phyloP scores from a whole-genome alignment of 2,329 filamentous ascomycete species.

The Nigrospora sphaerica region DNA sequence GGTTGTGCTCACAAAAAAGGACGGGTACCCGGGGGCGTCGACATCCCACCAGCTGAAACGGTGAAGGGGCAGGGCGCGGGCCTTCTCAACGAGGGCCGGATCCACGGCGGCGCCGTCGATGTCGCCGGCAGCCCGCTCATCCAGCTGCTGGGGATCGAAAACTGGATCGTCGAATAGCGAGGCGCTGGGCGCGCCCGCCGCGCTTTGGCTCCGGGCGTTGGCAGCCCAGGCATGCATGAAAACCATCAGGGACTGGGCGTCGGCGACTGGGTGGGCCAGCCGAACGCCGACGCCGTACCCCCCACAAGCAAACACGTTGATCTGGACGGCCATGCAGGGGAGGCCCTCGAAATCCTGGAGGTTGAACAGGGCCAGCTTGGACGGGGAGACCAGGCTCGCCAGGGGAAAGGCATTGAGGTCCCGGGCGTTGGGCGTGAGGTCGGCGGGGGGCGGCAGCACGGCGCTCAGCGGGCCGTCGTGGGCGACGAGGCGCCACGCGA shows the following conservation, averaged over 20 bases:
- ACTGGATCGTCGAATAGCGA: slow-evolving; percentile 13
- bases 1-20: slow-evolving; percentile 14
- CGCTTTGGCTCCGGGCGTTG: slow-evolving; percentile 13
- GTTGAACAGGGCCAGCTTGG: slow-evolving; percentile 24
- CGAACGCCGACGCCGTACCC: slow-evolving; percentile 32
- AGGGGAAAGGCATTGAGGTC: slow-evolving; percentile 29
- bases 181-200: background rate
- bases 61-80: slow-evolving; percentile 33
- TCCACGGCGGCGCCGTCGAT: slow-evolving; percentile 11
- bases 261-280: slow-evolving; percentile 35
- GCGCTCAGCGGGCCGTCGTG: slow-evolving; percentile 17
- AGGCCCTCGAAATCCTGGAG: slow-evolving; percentile 18
- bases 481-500: slow-evolving; percentile 27
- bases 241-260: slow-evolving; percentile 32
- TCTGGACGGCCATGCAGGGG: slow-evolving; percentile 27
- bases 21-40: slow-evolving; percentile 20
- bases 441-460: slow-evolving; percentile 19
- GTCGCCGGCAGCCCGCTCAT: slow-evolving; percentile 20
- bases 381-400: slow-evolving; percentile 22
- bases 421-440: slow-evolving; percentile 10
- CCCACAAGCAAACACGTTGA: slow-evolving; percentile 31
- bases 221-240: slow-evolving; percentile 36
- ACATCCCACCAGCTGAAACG: slow-evolving; percentile 39
- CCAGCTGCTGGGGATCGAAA: slow-evolving; percentile 33
- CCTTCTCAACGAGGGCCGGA: slow-evolving; percentile 18